Base-by-base conservation (phyloP, 768 basidiomycete genomes). In the Porpolomopsis calyptriformis region DNA sequence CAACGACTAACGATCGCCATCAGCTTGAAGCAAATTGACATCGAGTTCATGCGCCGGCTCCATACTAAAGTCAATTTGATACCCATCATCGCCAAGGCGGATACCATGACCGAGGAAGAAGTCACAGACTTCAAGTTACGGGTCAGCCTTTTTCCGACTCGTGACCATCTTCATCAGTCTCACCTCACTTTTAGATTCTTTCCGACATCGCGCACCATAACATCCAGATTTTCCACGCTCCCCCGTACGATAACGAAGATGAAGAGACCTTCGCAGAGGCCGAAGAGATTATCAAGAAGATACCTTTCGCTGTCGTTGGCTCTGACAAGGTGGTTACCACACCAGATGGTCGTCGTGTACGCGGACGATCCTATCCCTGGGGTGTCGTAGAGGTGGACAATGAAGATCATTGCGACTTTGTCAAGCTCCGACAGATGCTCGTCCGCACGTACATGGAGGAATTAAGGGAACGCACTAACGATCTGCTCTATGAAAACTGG, bases 401-500 rank as follows among this genome's bases (percentile, higher is more conserved):
- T 57, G 96, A 98, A 61, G 88, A 91, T 14, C 96, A 99, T 61
- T 99, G 96, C 55, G 96, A 99, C 64, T 99, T 99, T 61, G 94
- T 98, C 65, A 98, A 98, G 68, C 85, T 99, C 50, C 85, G 96
- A 43, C 96, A 98, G 65, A 98, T 99, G 96, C 85, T 99, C 29
- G 85, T 99, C 55, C 78, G 96, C 47, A 98, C 94, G 8, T 96
- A 98, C 64, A 99, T 99, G 96, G 96, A 99, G 64, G 96, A 99
- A 64, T 74, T 99, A 53, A 74, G 94, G 59, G 96, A 98, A 68
- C 88, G 93, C 64, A 98, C 96, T 55, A 93, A 94, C 60, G 83
- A 89, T 57, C 80, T 85, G 29, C 76, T 99, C 47, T 99, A 99
- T 63, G 96, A 99, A 76, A 89, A 97, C 64, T 99, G 96, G 82